Base-by-base conservation (phyloP, 1,139 yeast genomes). In the Keqinozyma sinolaborantium region DNA sequence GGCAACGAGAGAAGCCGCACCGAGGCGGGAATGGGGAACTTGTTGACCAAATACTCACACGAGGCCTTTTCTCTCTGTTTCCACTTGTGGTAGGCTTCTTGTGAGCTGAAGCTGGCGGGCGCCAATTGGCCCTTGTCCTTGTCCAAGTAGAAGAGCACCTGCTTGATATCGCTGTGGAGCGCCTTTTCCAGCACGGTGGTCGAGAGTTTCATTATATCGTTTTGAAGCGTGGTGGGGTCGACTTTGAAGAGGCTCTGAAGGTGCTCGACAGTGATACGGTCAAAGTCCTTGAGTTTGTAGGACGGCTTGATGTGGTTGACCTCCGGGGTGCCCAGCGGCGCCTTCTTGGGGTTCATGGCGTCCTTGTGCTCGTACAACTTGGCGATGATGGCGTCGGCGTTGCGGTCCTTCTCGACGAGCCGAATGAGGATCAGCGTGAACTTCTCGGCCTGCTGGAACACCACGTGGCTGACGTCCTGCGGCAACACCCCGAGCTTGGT, bases 351-450 rank as follows among this genome's bases (percentile, higher is more conserved):
- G 29, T 63, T 61, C 30, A 70, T 51, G 2, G 70, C 54, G 23
- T 59, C 60, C 46, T 60, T 66, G 45, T 64, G 70, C 26, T 67
- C 71, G 34, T 60, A 48, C 33, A 79, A 56, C 44, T 70, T 70
- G 30, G 60, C 45, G 19, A 66, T 63, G 16, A 73, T 56, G 1
- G 52, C 55, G 13, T 65, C 66, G n/a, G 61, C 42, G 32, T 70
- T 67, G 40, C 64, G 69, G 32, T 66, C 71, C 15, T 69, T 67
- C 25, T 51, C 60, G 10, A 79, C 65, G 7, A 78, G 51, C 3
- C 58, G 54, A 6, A 79, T 67, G 18, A 83, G 53, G 14, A 83
- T 59, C 24, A 69, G 60, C 21, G 82, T 79, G 53, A 84, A 83
- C 11, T 60, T 58, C 8, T 69, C 67, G 0, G 85, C 73, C 37